A percentile compares a stretch with the other conserved stretches of the same genome.
Conservation (phyloP, 257 asterid genomes). For the Penstemon newberryi region DNA sequence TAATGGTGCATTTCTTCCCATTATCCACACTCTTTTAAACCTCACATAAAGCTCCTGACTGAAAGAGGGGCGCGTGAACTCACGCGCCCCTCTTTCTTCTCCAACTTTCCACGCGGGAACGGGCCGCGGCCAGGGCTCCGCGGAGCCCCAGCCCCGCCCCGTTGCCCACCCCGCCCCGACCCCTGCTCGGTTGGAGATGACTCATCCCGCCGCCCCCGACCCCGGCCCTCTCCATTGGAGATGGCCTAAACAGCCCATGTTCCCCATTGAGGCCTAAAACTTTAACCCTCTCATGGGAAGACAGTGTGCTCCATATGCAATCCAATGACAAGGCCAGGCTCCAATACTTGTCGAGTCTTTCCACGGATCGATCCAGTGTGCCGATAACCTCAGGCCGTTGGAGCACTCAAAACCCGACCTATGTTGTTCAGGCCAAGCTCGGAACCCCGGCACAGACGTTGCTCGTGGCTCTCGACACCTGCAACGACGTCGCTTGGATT, state of each 20-base stretch:
- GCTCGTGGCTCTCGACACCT: conserved; percentile 57
- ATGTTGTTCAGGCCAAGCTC: conserved; percentile 49
- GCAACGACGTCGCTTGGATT: conserved; percentile 63
- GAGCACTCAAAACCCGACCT: conserved; percentile 56
- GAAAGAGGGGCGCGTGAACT: too few relatives aligned
- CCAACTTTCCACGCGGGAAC: too few relatives aligned
- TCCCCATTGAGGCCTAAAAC: conserved; percentile 48
- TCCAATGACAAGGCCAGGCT: conserved; percentile 50
- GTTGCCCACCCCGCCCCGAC: too few relatives aligned
- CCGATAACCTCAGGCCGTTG: conserved; percentile 67
- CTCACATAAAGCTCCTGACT: conserved; percentile 38
- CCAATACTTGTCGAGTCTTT: conserved; percentile 48
- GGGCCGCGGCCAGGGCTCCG: too few relatives aligned
- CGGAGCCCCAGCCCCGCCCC: too few relatives aligned
- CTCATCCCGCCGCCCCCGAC: too few relatives aligned
- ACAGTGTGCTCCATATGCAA: conserved; percentile 54
- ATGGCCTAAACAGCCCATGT: conserved; percentile 51
- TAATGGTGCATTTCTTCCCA: conserved; percentile 35
- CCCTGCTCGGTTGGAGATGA: too few relatives aligned
- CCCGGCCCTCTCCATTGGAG: too few relatives aligned
- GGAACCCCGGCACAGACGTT: conserved; percentile 66
- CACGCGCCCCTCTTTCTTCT: too few relatives aligned
- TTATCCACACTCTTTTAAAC: conserved; percentile 34
- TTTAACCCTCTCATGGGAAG: conserved; percentile 45
- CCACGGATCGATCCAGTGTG: conserved; percentile 36